Evolutionary conservation across 192 early-diverging fungal species (phyloP).

Genomic region (Dissophora globulifera): DNA sequence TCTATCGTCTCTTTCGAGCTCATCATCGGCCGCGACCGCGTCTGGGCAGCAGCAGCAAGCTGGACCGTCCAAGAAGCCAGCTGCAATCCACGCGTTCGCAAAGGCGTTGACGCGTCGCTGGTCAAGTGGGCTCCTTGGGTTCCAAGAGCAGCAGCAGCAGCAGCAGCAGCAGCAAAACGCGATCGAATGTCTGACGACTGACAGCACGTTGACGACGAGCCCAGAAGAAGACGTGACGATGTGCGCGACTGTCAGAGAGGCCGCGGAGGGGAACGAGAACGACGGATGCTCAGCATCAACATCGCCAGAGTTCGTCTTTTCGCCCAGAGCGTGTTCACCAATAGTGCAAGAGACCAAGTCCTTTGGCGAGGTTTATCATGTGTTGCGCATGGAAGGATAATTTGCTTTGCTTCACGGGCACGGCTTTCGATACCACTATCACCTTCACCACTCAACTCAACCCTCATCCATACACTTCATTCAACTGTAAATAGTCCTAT

Average conservation of each 20-base stretch:
- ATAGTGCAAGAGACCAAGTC: conserved; percentile 15
- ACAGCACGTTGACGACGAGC: background rate
- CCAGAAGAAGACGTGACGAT: too few species aligned
- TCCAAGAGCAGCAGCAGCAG: conserved; percentile 4
- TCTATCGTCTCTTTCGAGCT: background rate
- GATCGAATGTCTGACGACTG: conserved; percentile 12
- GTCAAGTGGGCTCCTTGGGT: conserved; percentile 8
- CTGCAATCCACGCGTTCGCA: conserved; percentile 17
- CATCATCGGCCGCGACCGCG: background rate
- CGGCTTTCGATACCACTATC: background rate
- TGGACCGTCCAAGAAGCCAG: background rate
- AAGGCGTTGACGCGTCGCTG: conserved; percentile 23
- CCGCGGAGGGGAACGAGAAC: background rate
- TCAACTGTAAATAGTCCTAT: too few species aligned
- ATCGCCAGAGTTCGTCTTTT: conserved; percentile 37
- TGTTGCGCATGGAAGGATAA: conserved; percentile 30
- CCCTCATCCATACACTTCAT: too few species aligned
- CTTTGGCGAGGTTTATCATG: conserved; percentile 42
- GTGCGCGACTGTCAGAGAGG: too few species aligned
- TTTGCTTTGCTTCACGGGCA: background rate
- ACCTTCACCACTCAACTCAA: background rate
- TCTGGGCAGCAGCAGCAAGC: background rate
- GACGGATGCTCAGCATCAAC: background rate
- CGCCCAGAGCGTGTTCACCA: conserved; percentile 35
- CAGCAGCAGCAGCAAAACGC: conserved; percentile 23